Evolutionary conservation across 148 eudicot genomes (phyloP).

Genomic region (Nepenthes mirabilis): DNA sequence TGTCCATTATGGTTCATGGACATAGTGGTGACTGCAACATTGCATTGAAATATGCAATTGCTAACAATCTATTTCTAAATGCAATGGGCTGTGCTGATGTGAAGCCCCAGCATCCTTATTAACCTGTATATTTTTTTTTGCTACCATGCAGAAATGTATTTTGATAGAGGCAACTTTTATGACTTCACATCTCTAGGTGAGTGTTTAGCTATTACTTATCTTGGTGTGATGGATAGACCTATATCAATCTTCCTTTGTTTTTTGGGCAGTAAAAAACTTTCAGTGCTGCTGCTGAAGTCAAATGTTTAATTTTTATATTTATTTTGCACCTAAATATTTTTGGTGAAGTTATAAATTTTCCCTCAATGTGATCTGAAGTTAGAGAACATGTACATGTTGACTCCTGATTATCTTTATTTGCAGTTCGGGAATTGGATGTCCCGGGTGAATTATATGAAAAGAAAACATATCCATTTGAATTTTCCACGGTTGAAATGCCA

Average conservation of each 20-base stretch:
- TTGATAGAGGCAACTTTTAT: constrained; percentile 76
- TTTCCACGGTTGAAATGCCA: constrained; percentile 98
- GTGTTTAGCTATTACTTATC: constrained; percentile 9
- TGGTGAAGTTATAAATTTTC: background rate
- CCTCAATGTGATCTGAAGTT: background rate
- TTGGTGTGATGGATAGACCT: background rate
- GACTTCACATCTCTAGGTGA: constrained; percentile 89
- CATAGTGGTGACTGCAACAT: too few relatives aligned
- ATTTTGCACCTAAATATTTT: background rate
- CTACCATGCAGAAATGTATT: constrained; percentile 75
- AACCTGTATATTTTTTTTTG: background rate
- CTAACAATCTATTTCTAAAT: too few relatives aligned
- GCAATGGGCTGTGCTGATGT: background rate
- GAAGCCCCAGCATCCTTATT: background rate
- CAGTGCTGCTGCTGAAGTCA: too few relatives aligned
- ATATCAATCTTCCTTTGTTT: too few relatives aligned
- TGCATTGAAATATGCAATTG: too few relatives aligned
- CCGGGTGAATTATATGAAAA: constrained; percentile 93
- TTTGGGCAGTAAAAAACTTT: too few relatives aligned
- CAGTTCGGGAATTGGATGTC: constrained; percentile 97
- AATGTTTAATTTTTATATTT: background rate
- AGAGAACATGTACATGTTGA: background rate
- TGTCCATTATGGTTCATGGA: too few relatives aligned
- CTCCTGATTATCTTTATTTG: constrained; percentile 12
- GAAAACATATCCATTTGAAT: constrained; percentile 84